phyloP scores from a whole-genome alignment of 2,329 filamentous ascomycete genomes.

The Tolypocladium guangdongense region DNA sequence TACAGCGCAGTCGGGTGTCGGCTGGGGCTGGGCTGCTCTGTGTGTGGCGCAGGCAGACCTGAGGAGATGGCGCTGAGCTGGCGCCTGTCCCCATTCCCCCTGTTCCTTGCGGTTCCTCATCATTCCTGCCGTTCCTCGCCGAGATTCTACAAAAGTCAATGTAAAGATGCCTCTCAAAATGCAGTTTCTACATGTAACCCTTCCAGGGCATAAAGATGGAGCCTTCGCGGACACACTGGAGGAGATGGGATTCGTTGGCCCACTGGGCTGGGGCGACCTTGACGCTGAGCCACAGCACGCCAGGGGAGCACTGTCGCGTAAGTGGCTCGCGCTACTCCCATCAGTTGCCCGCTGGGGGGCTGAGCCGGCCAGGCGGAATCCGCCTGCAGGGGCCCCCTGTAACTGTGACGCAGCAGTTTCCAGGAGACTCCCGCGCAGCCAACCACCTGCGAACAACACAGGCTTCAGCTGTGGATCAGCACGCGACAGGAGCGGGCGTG shows the following conservation, averaged over 20 bases:
- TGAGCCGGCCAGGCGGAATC: neutral
- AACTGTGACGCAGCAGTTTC: no score
- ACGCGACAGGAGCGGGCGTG: neutral
- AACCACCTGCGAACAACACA: neutral
- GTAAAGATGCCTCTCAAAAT: no score
- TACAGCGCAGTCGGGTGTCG: neutral
- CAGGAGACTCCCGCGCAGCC: no score
- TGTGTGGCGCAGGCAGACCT: no score
- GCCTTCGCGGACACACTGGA: no score
- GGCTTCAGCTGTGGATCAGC: neutral
- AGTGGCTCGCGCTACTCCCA: neutral
- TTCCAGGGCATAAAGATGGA: no score
- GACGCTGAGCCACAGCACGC: neutral
- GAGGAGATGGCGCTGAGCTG: neutral
- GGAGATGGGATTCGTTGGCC: neutral
- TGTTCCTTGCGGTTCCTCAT: no score
- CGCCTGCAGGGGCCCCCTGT: neutral
- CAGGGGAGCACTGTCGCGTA: neutral
- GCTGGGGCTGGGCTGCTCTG: neutral
- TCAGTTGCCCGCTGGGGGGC: neutral
- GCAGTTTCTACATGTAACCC: no score
- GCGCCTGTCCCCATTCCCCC: no score
- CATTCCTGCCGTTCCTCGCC: no score
- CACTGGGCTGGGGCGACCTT: neutral
- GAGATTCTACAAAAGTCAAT: no score